A percentile compares a stretch with the other conserved stretches of the same genome.
Conservation (phyloP, 768 basidiomycete genomes). For the Pisolithus albus region DNA sequence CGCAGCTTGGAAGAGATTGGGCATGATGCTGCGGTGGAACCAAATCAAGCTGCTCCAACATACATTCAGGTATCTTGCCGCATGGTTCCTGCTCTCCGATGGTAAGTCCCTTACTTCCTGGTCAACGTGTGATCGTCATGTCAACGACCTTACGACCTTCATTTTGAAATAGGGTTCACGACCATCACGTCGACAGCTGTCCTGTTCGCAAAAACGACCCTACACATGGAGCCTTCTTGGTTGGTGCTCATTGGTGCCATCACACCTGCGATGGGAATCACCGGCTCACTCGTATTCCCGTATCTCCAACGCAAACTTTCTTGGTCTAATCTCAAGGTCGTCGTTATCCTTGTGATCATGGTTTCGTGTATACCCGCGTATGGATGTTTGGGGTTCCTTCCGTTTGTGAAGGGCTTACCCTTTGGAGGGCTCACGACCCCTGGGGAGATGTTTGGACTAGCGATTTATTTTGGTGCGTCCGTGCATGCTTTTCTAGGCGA, state of each 20-base stretch:
- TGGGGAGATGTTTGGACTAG: slow-evolving; percentile 80
- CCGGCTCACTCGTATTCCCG: slow-evolving; percentile 82
- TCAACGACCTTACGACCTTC: not conserved
- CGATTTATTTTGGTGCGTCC: slow-evolving; percentile 70
- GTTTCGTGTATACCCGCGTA: slow-evolving; percentile 69
- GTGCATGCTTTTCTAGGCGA: too few species aligned
- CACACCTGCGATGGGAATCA: slow-evolving; percentile 70
- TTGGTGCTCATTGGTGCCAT: slow-evolving; percentile 76
- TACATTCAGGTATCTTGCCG: slow-evolving; percentile 84
- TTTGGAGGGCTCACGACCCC: slow-evolving; percentile 75
- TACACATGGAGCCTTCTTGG: slow-evolving; percentile 71
- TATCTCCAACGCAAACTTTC: slow-evolving; percentile 54
- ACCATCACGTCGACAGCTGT: slow-evolving; percentile 90
- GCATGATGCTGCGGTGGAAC: slow-evolving; percentile 62
- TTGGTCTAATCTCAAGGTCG: slow-evolving; percentile 62
- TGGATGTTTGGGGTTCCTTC: slow-evolving; percentile 75
- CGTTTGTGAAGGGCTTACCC: slow-evolving; percentile 37
- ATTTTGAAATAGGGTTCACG: slow-evolving; percentile 57
- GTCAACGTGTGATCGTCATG: not conserved
- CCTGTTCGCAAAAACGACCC: slow-evolving; percentile 84
- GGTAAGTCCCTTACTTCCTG: slow-evolving; percentile 39
- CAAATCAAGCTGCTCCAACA: slow-evolving; percentile 71
- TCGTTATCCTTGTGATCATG: slow-evolving; percentile 60
- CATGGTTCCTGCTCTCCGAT: slow-evolving; percentile 94
- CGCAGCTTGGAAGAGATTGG: slow-evolving; percentile 71